Percentiles rank a stretch among this genome's conserved stretches.
These are phyloP conservation scores for Kodamaea hsintzibuensis DNA, from an alignment of 805 yeast genomes.

Conservation along the genomic window DNA sequence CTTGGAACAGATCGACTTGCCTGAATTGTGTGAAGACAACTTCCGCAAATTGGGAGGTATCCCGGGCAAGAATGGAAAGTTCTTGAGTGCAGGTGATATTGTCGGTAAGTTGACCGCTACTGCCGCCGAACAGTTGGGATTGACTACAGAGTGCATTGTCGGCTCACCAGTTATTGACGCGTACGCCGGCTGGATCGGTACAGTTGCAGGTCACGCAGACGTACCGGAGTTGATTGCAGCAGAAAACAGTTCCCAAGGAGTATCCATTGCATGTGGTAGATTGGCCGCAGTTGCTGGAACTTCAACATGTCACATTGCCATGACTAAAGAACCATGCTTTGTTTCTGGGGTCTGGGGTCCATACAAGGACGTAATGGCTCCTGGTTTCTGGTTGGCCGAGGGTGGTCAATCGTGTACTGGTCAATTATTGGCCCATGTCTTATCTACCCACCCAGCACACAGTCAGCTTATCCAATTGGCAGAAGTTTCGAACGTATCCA, in stretches of 20 bases:
- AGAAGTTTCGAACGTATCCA: conserved; percentile 66
- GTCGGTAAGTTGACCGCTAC: conserved; percentile 68
- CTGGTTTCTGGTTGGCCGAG: conserved; percentile 91
- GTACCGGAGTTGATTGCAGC: conserved; percentile 52
- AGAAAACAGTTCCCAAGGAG: conserved; percentile 26
- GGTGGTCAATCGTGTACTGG: conserved; percentile 99
- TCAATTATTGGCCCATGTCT: conserved; percentile 83
- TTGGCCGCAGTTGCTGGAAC: conserved; percentile 99
- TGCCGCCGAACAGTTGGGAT: conserved; percentile 83
- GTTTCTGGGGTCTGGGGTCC: conserved; percentile 99
- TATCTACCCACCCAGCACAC: conserved; percentile 87
- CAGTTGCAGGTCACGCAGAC: conserved; percentile 83
- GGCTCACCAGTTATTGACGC: conserved; percentile 98
- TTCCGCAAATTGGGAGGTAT: conserved; percentile 84
- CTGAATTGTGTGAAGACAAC: conserved; percentile 74
- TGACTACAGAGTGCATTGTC: conserved; percentile 76
- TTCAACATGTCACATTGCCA: conserved; percentile 91
- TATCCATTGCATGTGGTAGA: conserved; percentile 72
- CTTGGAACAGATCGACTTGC: conserved; percentile 63
- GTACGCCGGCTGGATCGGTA: conserved; percentile 98
- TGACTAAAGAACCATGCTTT: conserved; percentile 81
- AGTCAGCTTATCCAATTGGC: conserved; percentile 67
- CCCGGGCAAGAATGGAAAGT: conserved; percentile 68
- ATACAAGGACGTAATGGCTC: conserved; percentile 88
- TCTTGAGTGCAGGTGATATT: conserved; percentile 84